phyloP scores from a whole-genome alignment of 768 basidiomycete species.

The Rhodotorula toruloides region DNA sequence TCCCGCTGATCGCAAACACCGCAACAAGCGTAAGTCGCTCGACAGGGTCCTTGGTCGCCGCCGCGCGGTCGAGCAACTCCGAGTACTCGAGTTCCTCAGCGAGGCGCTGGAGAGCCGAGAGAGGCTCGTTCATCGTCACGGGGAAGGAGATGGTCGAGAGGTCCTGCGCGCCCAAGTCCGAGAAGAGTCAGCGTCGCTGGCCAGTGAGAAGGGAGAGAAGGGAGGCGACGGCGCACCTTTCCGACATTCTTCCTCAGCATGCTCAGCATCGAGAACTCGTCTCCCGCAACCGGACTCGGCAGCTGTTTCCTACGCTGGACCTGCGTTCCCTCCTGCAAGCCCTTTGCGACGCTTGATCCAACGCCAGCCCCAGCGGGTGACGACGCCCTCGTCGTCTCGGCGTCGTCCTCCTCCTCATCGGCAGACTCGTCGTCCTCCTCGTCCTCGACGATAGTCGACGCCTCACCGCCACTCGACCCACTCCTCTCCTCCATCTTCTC shows the following conservation, averaged over 20 bases:
- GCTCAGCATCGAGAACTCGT: slow-evolving; percentile 37
- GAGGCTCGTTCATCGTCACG: slow-evolving; percentile 61
- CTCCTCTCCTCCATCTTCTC: too few species aligned
- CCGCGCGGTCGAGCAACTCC: slow-evolving; percentile 64
- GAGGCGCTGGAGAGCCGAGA: slow-evolving; percentile 91
- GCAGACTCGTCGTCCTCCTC: not conserved
- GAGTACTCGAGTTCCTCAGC: slow-evolving; percentile 66
- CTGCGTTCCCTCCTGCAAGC: not conserved
- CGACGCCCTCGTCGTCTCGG: slow-evolving; percentile 9
- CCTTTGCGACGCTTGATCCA: not conserved
- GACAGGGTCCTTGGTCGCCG: slow-evolving; percentile 67
- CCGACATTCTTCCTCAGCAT: slow-evolving; percentile 42
- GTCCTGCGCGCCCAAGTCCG: slow-evolving; percentile 53
- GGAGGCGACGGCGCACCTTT: slow-evolving; percentile 27
- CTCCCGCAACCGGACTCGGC: slow-evolving; percentile 34
- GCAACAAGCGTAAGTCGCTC: slow-evolving; percentile 82
- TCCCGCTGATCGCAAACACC: slow-evolving; percentile 94
- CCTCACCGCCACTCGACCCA: slow-evolving; percentile 6
- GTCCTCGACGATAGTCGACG: not conserved
- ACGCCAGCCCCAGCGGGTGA: not conserved
- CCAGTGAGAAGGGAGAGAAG: too few species aligned
- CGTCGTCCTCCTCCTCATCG: not conserved
- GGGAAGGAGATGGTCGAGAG: slow-evolving; percentile 91
- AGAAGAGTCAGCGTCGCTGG: not conserved
- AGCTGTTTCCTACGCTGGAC: slow-evolving; percentile 32